These are phyloP conservation scores for Daldinia concentrica DNA, from an alignment of 495 filamentous ascomycete genomes.

Conservation along the genomic window DNA sequence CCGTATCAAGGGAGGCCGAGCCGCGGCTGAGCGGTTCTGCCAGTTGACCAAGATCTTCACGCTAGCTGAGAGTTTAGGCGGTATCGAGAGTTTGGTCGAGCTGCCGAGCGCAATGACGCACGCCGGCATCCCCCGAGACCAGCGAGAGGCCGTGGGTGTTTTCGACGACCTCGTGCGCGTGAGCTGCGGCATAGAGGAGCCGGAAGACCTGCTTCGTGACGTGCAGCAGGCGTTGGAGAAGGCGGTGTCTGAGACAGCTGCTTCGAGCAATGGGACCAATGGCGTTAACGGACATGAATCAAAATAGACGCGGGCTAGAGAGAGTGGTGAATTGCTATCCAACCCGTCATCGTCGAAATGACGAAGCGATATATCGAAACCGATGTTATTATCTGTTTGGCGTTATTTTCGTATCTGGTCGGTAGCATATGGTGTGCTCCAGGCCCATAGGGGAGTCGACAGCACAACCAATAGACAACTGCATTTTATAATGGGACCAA, in stretches of 20 bases:
- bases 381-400: neutral
- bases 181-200: conserved; percentile 94
- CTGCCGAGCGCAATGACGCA: conserved; percentile 96
- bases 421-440: neutral
- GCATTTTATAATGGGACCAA: neutral
- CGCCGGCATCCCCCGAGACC: conserved; percentile 87
- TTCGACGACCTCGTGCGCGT: conserved; percentile 95
- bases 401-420: neutral
- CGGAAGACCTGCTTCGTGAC: conserved; percentile 82
- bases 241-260: conserved; percentile 64
- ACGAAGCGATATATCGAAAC: neutral
- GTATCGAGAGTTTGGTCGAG: conserved; percentile 91
- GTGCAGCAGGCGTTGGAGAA: conserved; percentile 84
- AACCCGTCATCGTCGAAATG: neutral
- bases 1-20: conserved; percentile 88
- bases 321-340: neutral
- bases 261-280: conserved; percentile 50
- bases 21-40: conserved; percentile 91
- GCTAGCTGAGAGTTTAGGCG: conserved; percentile 90
- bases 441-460: neutral
- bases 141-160: conserved; percentile 92
- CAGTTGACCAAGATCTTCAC: conserved; percentile 89
- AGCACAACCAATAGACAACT: neutral
- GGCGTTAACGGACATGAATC: conserved; percentile 30
- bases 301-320: conserved; percentile 9